A percentile compares a stretch with the other conserved stretches of the same genome.
These are phyloP conservation scores for Yamadazyma sp. DNA, from an alignment of 1,139 yeast species.

Conservation along the genomic window DNA sequence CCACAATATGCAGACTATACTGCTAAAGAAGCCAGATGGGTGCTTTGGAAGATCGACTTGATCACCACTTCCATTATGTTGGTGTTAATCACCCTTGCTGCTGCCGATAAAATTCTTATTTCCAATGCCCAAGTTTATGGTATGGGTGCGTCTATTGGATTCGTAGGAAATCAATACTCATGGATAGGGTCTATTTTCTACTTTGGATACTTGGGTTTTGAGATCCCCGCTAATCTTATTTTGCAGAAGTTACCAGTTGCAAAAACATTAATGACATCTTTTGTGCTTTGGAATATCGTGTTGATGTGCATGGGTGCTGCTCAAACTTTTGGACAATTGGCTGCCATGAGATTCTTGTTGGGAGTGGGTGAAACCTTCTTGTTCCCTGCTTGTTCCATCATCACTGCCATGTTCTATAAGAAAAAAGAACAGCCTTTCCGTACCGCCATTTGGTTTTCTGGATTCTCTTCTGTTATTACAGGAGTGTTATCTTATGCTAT, in stretches of 20 bases:
- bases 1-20: conserved; percentile 22
- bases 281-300: conserved; percentile 16
- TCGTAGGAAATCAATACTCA: conserved; percentile 19
- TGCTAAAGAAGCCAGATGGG: conserved; percentile 19
- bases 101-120: conserved; percentile 19
- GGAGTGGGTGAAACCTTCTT: conserved; percentile 17
- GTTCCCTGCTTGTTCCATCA: conserved; percentile 15
- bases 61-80: conserved; percentile 19
- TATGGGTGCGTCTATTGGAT: conserved; percentile 19
- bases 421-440: conserved; percentile 16
- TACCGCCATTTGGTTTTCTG: conserved; percentile 17
- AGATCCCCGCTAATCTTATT: conserved; percentile 14
- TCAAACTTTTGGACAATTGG: conserved; percentile 14
- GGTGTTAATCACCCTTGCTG: conserved; percentile 15
- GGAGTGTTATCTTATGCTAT: conserved; percentile 17
- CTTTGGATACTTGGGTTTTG: conserved; percentile 18
- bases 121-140: conserved; percentile 45
- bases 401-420: conserved; percentile 16
- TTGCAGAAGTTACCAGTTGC: conserved; percentile 18
- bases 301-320: conserved; percentile 16
- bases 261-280: conserved; percentile 12
- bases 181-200: conserved; percentile 21
- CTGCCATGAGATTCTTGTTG: conserved; percentile 16
- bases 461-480: conserved; percentile 18
- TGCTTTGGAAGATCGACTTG: conserved; percentile 23